A percentile compares a stretch with the other conserved stretches of the same genome.
Evolutionary conservation across 208 protist genomes (phyloP).

Genomic region (Kentomonas sorsogonicus): DNA sequence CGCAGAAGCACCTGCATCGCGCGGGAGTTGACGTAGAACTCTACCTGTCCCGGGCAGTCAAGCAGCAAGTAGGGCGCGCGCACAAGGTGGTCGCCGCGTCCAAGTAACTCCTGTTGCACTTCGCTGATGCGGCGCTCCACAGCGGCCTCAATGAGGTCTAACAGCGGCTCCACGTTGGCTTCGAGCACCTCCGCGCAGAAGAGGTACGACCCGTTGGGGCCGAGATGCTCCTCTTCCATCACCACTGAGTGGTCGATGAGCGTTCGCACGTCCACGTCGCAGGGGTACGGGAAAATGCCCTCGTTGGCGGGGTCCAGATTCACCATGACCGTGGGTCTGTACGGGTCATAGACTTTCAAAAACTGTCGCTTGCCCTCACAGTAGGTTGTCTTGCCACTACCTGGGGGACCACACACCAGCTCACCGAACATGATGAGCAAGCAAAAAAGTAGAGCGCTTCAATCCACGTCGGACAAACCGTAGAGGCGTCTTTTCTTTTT

Average conservation of each 20-base stretch:
- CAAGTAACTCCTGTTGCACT: slow-evolving; percentile 9
- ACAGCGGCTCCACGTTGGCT: slow-evolving; percentile 65
- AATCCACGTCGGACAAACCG: background rate
- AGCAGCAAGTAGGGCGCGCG: slow-evolving; percentile 91
- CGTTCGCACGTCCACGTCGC: slow-evolving; percentile 91
- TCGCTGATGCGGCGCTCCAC: slow-evolving; percentile 57
- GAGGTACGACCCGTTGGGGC: slow-evolving; percentile 97
- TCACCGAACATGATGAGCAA: slow-evolving; percentile 89
- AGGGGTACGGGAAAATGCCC: slow-evolving; percentile 89
- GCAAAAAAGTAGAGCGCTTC: background rate
- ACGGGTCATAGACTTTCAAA: slow-evolving; percentile 86
- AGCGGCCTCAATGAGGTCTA: slow-evolving; percentile 48
- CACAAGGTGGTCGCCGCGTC: slow-evolving; percentile 12
- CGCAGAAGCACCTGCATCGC: slow-evolving; percentile 83
- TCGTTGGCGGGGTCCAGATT: slow-evolving; percentile 99
- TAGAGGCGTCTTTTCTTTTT: too few relatives aligned
- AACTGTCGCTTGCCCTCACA: slow-evolving; percentile 94
- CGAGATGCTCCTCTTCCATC: slow-evolving; percentile 92
- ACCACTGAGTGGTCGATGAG: slow-evolving; percentile 87
- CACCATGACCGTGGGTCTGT: slow-evolving; percentile 84
- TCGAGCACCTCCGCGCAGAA: slow-evolving; percentile 96
- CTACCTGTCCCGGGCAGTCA: slow-evolving; percentile 98
- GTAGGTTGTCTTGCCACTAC: slow-evolving; percentile 95
- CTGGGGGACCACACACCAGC: slow-evolving; percentile 95
- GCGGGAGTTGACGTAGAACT: slow-evolving; percentile 96